Evolutionary conservation across 345 rosid genomes (phyloP).

Genomic region (Eucalyptus shirleyi): DNA sequence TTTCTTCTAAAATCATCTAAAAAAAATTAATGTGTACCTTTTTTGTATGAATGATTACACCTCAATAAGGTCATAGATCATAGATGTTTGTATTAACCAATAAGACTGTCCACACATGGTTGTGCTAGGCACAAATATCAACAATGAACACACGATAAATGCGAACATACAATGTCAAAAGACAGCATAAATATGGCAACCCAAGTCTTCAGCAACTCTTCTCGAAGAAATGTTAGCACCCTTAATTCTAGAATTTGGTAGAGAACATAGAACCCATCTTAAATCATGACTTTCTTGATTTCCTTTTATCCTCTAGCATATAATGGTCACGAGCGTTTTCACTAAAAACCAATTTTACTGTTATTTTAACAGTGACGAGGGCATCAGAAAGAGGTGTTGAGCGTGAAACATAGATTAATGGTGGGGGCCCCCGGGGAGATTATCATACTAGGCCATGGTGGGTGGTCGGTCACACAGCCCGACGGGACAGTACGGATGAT

Average conservation of each 20-base stretch:
- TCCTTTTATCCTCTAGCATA: not conserved
- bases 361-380: not conserved
- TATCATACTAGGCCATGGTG: not conserved
- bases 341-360: not conserved
- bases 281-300: not conserved
- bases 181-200: not conserved
- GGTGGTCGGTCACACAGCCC: not conserved
- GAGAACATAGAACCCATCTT: not conserved
- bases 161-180: not conserved
- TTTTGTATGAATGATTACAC: no score
- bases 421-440: not conserved
- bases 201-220: not conserved
- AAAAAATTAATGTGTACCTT: no score
- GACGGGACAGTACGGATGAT: not conserved
- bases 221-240: not conserved
- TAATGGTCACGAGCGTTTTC: rapidly evolving
- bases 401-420: not conserved
- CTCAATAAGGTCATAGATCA: no score
- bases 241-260: not conserved
- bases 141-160: not conserved
- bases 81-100: no score
- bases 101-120: not conserved
- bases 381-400: not conserved
- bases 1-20: no score
- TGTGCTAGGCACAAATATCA: not conserved